Conservation (phyloP, 305 asterid genomes). For the Vinca major region DNA sequence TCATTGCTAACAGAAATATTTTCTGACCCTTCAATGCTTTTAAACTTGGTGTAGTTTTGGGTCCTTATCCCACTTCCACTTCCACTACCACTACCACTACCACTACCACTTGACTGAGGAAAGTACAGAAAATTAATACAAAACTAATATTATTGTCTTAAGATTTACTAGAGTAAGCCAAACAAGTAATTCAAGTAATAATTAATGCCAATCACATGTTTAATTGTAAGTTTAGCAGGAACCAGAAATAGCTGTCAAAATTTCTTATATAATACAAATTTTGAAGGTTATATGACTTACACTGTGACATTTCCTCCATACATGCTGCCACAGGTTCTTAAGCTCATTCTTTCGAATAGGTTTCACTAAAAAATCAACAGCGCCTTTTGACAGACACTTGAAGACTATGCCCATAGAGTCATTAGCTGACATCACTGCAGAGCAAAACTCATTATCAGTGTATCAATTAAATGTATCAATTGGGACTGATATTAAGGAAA, state of each 20-base stretch:
- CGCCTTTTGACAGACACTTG: constrained; percentile 40
- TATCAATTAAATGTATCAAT: constrained; percentile 7
- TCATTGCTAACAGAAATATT: constrained; percentile 27
- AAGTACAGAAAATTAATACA: constrained; percentile 11
- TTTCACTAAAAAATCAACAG: constrained; percentile 46
- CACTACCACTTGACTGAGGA: constrained; percentile 40
- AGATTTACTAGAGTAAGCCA: neutral
- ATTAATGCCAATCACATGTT: neutral
- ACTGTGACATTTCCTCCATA: constrained; percentile 48
- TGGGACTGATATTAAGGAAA: neutral
- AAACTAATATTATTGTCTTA: neutral
- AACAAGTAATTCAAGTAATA: neutral
- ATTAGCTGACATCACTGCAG: constrained; percentile 44
- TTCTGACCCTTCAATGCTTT: constrained; percentile 26
- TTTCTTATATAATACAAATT: neutral
- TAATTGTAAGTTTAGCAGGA: neutral
- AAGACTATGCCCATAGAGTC: constrained; percentile 41
- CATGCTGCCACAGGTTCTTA: constrained; percentile 49
- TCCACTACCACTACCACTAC: constrained; percentile 46
- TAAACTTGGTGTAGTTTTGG: constrained; percentile 31
- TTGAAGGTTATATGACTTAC: constrained; percentile 21
- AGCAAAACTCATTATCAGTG: constrained; percentile 17
- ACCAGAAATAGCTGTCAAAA: neutral
- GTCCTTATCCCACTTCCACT: constrained; percentile 41
- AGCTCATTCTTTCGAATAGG: constrained; percentile 47